Conservation (phyloP, 768 basidiomycete genomes). For the Udeniomyces megalosporus region DNA sequence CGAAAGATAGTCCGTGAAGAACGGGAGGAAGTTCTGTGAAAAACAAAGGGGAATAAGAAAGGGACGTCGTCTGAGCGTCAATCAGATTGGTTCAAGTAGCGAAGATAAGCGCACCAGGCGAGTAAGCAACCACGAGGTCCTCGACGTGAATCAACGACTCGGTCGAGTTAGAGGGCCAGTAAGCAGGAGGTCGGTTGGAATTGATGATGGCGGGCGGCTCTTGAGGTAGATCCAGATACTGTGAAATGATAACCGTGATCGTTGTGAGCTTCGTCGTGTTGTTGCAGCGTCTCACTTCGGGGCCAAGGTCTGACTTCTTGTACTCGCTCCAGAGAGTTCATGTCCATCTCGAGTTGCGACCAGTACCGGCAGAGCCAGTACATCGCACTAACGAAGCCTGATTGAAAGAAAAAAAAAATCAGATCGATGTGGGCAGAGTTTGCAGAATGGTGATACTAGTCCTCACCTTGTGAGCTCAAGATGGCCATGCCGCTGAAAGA, state of each 20-base stretch:
- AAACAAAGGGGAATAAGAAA: no score
- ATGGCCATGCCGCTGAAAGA: constrained; percentile 53
- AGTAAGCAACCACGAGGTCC: constrained; percentile 57
- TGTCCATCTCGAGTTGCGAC: constrained; percentile 40
- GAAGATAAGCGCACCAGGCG: no score
- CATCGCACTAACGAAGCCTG: constrained; percentile 14
- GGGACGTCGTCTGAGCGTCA: no score
- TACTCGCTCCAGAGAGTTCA: constrained; percentile 66
- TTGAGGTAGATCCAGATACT: constrained; percentile 32
- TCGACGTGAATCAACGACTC: constrained; percentile 30
- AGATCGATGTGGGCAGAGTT: neutral
- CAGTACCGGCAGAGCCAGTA: constrained; percentile 37
- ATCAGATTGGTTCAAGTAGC: no score
- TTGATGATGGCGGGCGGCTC: constrained; percentile 67
- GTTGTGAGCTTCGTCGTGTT: no score
- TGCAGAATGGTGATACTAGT: constrained; percentile 26
- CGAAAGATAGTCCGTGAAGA: constrained; percentile 53
- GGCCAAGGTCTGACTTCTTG: constrained; percentile 37
- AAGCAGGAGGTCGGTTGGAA: constrained; percentile 61
- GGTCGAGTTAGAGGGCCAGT: constrained; percentile 55
- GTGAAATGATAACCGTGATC: neutral
- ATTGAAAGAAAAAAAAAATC: neutral
- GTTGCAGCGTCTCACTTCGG: constrained; percentile 33
- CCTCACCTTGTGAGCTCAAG: constrained; percentile 45
- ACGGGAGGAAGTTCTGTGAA: constrained; percentile 74